Evolutionary conservation across 2,329 filamentous ascomycete genomes (phyloP), one percentile per base, ranked within the genome.

Genomic region (Stagonosporopsis vannaccii): DNA sequence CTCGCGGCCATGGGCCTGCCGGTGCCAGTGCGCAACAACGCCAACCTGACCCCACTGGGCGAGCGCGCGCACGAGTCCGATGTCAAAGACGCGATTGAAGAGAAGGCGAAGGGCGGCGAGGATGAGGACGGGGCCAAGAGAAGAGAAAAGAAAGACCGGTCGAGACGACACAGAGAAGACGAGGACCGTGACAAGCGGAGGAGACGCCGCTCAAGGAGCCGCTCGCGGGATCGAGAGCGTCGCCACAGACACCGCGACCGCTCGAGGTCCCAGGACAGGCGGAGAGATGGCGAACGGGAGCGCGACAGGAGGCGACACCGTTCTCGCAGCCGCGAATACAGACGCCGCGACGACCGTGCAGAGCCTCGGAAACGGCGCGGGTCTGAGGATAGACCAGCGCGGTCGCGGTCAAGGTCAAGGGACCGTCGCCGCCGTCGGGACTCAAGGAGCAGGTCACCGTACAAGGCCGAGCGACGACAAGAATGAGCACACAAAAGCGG

Each of bases 1-100:
- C 88, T 92, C 3, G 84, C 82, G 40, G 93, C 93, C 0, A 79
- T 99, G 50, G 95, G 95, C 0, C 79, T 97, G 26, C 92, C 91
- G 0, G 82, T 90, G 1, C 85, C 88, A 1, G 84, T 85, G 44
- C 79, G 80, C 0, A 84, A 83, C 1, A 96, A 95, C 73, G 85
- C 84, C 43, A 87, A 87, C 59, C 59, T 82, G 66, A 79, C 78
- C 19, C 83, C 90, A 0, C 76, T 96, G 11, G 88, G 73, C 9
- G 74, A 77, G 59, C 77, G 75, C 42, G 71, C 69, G 6, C 83
- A 73, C 35, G 73, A 89, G 25, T 83, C 79, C 3, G 82, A 86
- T 56, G 78, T 87, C n/a, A 80, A 83, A 54, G 81, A 80, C 56
- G 82, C 80, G 7, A 74, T 87, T 35, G 83, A 78, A 51, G 79